Evolutionary conservation across 148 eudicot genomes (phyloP), one percentile per base, ranked within the genome.

Genomic region (Chenopodium suecicum): DNA sequence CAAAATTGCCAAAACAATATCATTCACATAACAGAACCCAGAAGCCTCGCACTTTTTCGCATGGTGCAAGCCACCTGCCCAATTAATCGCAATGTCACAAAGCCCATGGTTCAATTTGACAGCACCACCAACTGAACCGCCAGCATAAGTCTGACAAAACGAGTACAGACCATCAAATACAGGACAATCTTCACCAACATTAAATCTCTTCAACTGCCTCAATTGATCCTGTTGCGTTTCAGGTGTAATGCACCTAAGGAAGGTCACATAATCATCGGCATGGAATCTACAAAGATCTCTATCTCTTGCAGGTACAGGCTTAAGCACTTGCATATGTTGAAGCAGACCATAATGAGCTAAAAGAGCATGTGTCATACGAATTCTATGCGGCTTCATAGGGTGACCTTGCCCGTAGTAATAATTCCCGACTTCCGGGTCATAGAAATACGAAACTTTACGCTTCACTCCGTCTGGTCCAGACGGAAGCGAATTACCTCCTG

Each of bases 171-270:
- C 94, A 69, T 89, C 90, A 83, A 91, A 91, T 14, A 91, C 94
- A 34, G 94, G 92, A 80, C 92, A 91, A 74, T 91, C 94, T 84
- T 91, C 92, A 11, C 94, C 94, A n/a, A 91, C 94, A 76, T 89
- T 91, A 79, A 91, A 89, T 81, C 94, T 83, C 85, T 91, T 91
- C 72, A 91, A 82, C 70, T 91, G 92, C 70, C 90, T 83, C 71
- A 86, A 72, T 77, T 89, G 93, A 83, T 90, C 93, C 70, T 90
- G 93, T 22, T 88, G 93, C 3, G 91, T 82, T 83, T 90, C 93
- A 0, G 93, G 91, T 62, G 91, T 87, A 69, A 90, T 88, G 52
- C 87, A 50, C 80, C 90, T 86, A 64, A 90, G 83, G 68, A 90
- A 90, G 9, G 88, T 58, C 70, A 90, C 93, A 77, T 90, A 90